These are phyloP conservation scores for Oryza meyeriana DNA, from an alignment of 176 grass and related monocot genomes.

Conservation along the genomic window DNA sequence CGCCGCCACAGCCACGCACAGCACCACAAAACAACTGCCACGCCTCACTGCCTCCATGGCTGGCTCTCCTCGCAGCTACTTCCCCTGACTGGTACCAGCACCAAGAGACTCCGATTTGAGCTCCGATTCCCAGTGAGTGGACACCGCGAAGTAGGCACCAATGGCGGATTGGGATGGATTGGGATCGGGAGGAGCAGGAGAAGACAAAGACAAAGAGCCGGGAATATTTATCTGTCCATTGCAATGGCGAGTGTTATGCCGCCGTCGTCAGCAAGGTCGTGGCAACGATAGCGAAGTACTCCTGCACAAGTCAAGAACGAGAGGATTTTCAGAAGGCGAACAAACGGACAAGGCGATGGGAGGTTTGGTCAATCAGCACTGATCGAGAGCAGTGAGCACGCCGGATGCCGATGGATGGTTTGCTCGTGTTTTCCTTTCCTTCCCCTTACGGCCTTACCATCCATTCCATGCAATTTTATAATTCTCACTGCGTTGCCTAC, in stretches of 20 bases:
- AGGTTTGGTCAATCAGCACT: constrained; percentile 37
- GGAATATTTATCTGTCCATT: constrained; percentile 28
- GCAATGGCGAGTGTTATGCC: neutral
- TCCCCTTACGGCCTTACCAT: too few relatives aligned
- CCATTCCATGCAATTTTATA: constrained; percentile 1
- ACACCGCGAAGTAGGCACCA: neutral
- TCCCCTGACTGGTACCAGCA: neutral
- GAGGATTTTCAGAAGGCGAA: neutral
- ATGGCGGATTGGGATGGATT: constrained; percentile 8
- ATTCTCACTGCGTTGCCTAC: neutral
- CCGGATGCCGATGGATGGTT: neutral
- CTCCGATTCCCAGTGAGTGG: neutral
- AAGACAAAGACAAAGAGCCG: constrained; percentile 9
- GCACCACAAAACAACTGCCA: neutral
- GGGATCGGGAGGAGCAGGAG: constrained; percentile 4
- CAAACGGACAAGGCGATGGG: neutral
- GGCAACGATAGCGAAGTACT: neutral
- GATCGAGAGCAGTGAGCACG: constrained; percentile 6
- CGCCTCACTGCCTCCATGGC: neutral
- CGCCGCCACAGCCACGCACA: constrained; percentile 25
- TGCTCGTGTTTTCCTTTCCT: neutral
- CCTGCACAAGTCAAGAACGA: neutral
- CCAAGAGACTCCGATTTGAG: neutral
- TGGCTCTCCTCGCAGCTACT: neutral
- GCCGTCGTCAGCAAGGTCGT: constrained; percentile 12